Base-by-base conservation (phyloP, 768 basidiomycete species). In the Hysterangium stoloniferum region DNA sequence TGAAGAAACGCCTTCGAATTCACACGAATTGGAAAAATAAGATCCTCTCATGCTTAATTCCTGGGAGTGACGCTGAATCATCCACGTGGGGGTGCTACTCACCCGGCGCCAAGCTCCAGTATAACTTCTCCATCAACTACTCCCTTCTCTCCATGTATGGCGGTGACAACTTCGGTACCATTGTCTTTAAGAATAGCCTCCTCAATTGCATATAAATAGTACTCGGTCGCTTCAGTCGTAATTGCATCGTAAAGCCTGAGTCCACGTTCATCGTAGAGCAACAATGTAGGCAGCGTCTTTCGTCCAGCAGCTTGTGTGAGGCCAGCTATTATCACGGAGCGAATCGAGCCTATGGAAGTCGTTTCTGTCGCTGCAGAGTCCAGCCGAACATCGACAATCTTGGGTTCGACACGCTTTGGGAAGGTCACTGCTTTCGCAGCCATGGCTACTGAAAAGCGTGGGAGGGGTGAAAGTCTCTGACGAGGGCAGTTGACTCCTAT, bases 21-120 rank as follows among this genome's bases (percentile, higher is more conserved):
- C n/a, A n/a, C n/a, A n/a, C n/a, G n/a, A 45, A 19, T 31, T 31
- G 43, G 13, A 20, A 9, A 11, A 41, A 41, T 11, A 41, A 8
- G 38, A 11, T 8, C 8, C 38, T 9, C 33, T 9, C 11, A 9
- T 17, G 33, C 33, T 9, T 9, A 34, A 17, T 17, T 9, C 33
- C 17, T 17, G 17, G 17, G 33, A 9, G 33, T 17, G 9, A 9
- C 42, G 42, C 42, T 6, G 9, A 15, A 17, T 11, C 9, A 19
- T 15, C 5, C 7, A 29, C 25, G 8, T 44, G 12, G 20, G 40
- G 22, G 52, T 36, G 17, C 17, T 22, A 77, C 88, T 74, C 64
- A 93, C 90, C 94, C 94, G 7, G 93, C 89, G 37, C 95, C 94
- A n/a, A 98, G 75, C 62, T 97, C 94, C 35, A 97, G 73, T 6